Percentiles rank a stretch among this genome's conserved stretches.
These are phyloP conservation scores for Claviceps purpurea DNA, from an alignment of 2,329 filamentous ascomycete genomes.

Conservation along the genomic window DNA sequence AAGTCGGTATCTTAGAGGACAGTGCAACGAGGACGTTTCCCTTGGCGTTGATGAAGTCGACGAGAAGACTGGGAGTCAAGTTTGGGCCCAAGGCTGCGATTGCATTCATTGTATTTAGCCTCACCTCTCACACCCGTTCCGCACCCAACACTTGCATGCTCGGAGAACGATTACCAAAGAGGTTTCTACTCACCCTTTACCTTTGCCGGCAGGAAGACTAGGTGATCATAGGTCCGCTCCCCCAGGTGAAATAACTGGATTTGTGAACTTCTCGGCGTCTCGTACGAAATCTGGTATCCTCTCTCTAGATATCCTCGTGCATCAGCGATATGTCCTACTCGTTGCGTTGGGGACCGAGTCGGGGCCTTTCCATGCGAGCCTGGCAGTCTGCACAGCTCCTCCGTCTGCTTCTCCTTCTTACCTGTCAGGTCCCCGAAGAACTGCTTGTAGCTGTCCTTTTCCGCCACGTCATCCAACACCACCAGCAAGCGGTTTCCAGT, in stretches of 20 bases:
- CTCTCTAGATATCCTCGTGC: slow-evolving; percentile 41
- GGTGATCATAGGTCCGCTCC: slow-evolving; percentile 80
- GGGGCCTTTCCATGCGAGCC: neutral
- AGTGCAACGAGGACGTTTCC: slow-evolving; percentile 86
- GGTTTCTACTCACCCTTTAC: slow-evolving; percentile 55
- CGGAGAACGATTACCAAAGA: neutral
- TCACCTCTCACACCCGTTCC: neutral
- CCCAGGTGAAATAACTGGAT: slow-evolving; percentile 74
- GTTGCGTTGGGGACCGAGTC: neutral
- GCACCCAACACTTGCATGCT: neutral
- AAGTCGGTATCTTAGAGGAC: slow-evolving; percentile 55
- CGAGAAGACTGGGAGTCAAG: slow-evolving; percentile 70
- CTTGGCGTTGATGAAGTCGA: slow-evolving; percentile 82
- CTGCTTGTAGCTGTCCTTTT: slow-evolving; percentile 71
- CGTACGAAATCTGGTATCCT: slow-evolving; percentile 68
- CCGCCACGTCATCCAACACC: slow-evolving; percentile 67
- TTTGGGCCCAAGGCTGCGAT: slow-evolving; percentile 67
- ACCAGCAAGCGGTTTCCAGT: slow-evolving; percentile 71
- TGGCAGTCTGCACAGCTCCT: neutral
- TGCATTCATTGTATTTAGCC: neutral
- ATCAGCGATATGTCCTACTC: slow-evolving; percentile 10
- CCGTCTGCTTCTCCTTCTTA: slow-evolving; percentile 23
- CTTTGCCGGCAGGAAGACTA: slow-evolving; percentile 78
- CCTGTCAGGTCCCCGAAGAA: slow-evolving; percentile 63
- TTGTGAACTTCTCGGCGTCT: slow-evolving; percentile 68